Evolutionary conservation across 139 green algal genomes (phyloP), one percentile per base, ranked within the genome.

Genomic region (Eudorina sp.): DNA sequence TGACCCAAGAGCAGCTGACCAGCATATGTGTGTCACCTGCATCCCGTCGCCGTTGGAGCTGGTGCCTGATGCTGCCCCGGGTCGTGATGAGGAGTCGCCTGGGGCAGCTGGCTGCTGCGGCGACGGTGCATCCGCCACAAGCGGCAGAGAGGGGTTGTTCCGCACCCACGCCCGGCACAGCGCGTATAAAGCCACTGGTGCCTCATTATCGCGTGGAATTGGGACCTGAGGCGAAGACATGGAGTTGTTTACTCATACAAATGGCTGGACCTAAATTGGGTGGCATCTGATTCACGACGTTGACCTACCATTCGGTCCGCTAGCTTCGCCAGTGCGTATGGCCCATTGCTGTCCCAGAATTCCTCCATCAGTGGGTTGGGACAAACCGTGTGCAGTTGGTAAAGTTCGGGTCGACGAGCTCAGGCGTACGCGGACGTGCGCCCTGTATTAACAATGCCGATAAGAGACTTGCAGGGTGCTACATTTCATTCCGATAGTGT

Each of bases 111-210:
- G 36, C 77, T 55, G 55, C 9, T 25, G 41, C n/a, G 60, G 62
- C 4, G 60, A 36, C 8, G 80, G 60, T n/a, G 16, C 11, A 0
- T 64, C 46, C 11, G 64, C 45, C 8, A 41, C 11, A 19, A 78
- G n/a, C 1, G 81, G 81, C 19, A 87, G 62, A 1, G 64, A 27
- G 7, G 85, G 48, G 48, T 79, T 34, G 40, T 78, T 79, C 34
- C 88, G 70, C 51, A 90, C 83, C 83, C 86, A 81, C 41, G 74
- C 75, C 31, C 85, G 48, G 53, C 83, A 60, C 29, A 88, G 58
- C 79, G 66, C n/a, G 72, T 92, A 88, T 40, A 88, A 53, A 40
- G 75, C 79, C 41, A 60, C 31, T 21, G 27, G 51, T 2, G 34
- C 11, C 48, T 90, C 46, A 19, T 38, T n/a, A 53, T 84, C 64